Evolutionary conservation across 75 land plant genomes (phyloP).

Genomic region (Pinus albicaulis): DNA sequence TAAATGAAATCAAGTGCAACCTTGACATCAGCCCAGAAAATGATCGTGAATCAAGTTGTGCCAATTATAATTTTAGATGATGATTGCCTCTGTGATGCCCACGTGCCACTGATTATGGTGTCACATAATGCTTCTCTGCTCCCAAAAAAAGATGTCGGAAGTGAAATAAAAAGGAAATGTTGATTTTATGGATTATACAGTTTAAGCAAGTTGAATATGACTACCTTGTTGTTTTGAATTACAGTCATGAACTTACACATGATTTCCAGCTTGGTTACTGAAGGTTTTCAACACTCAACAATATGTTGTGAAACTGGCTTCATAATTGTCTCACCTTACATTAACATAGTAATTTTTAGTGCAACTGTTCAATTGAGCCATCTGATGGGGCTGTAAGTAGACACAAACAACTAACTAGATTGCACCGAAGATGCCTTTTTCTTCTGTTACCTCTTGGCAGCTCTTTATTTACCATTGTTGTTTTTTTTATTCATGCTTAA

Average conservation of each 20-base stretch:
- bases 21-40: background rate
- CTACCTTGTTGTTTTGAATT: too few species aligned
- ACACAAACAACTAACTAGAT: background rate
- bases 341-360: background rate
- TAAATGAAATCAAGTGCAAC: background rate
- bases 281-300: background rate
- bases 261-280: background rate
- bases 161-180: background rate
- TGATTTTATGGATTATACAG: too few species aligned
- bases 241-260: too few species aligned
- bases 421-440: too few species aligned
- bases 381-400: background rate
- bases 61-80: background rate
- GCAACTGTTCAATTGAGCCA: background rate
- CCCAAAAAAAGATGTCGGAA: background rate
- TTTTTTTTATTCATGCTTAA: conserved; percentile 13
- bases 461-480: conserved; percentile 6
- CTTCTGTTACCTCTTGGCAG: background rate
- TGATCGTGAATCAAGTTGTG: background rate
- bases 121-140: background rate
- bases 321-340: background rate
- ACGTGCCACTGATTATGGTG: background rate
- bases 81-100: background rate
- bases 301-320: background rate
- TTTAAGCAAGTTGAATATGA: too few species aligned